Conservation (phyloP, 208 protist genomes). For the Leishmania arabica region DNA sequence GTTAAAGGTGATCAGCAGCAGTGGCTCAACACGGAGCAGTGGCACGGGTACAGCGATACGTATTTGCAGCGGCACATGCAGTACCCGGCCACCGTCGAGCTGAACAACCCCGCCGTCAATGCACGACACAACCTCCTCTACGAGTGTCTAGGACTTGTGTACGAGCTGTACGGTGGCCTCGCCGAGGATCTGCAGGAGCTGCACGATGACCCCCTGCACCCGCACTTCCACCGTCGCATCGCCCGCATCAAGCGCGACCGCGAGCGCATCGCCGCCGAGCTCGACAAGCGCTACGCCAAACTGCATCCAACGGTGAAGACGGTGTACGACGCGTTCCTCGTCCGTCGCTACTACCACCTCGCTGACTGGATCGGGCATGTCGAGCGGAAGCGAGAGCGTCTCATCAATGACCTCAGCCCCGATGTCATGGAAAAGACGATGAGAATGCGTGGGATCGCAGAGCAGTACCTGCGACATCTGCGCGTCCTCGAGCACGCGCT, state of each 20-base stretch:
- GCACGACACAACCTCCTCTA: slow-evolving; percentile 60
- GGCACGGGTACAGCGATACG: slow-evolving; percentile 84
- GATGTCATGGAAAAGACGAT: slow-evolving; percentile 53
- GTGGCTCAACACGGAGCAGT: slow-evolving; percentile 91
- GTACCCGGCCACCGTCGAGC: slow-evolving; percentile 79
- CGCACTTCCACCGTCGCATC: slow-evolving; percentile 70
- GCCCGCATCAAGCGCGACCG: slow-evolving; percentile 55
- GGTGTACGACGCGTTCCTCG: slow-evolving; percentile 83
- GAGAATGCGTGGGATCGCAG: slow-evolving; percentile 47
- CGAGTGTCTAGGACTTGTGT: slow-evolving; percentile 59
- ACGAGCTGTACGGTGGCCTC: slow-evolving; percentile 75
- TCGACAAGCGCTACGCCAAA: slow-evolving; percentile 71
- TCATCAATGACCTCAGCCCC: slow-evolving; percentile 69
- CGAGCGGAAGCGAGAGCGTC: slow-evolving; percentile 60
- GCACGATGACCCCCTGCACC: slow-evolving; percentile 84
- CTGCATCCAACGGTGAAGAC: slow-evolving; percentile 89
- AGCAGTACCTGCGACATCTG: slow-evolving; percentile 60
- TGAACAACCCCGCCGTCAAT: slow-evolving; percentile 64
- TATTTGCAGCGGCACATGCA: slow-evolving; percentile 85
- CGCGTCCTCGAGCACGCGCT: slow-evolving; percentile 54
- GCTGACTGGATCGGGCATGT: slow-evolving; percentile 81
- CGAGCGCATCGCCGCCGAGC: slow-evolving; percentile 63
- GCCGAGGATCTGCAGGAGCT: slow-evolving; percentile 79
- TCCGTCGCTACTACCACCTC: slow-evolving; percentile 84
- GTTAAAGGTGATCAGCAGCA: slow-evolving; percentile 83